A percentile compares a stretch with the other conserved stretches of the same genome.
These are phyloP conservation scores for Rhizodiscina lignyota DNA, from an alignment of 495 filamentous ascomycete species.

Conservation along the genomic window DNA sequence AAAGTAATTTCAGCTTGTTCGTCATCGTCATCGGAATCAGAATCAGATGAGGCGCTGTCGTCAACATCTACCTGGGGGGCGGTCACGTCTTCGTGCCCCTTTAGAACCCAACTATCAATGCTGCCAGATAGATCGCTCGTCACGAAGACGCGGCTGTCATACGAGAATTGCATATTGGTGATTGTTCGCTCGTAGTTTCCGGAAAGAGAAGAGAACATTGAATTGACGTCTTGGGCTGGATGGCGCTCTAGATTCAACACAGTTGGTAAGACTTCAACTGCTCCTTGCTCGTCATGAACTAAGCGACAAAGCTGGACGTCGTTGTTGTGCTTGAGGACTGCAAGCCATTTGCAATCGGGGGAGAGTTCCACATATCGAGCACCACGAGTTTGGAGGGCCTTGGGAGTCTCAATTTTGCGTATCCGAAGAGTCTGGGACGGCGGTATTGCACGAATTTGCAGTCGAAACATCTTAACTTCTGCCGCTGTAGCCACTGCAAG, in stretches of 20 bases:
- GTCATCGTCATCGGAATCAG: slow-evolving; percentile 29
- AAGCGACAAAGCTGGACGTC: slow-evolving; percentile 30
- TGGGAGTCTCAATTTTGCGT: slow-evolving; percentile 45
- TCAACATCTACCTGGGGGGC: slow-evolving; percentile 12
- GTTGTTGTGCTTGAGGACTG: slow-evolving; percentile 32
- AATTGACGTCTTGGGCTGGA: slow-evolving; percentile 29
- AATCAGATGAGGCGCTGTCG: slow-evolving; percentile 22
- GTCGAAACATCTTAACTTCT: slow-evolving; percentile 63
- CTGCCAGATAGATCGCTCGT: slow-evolving; percentile 69
- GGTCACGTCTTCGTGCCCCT: slow-evolving; percentile 31
- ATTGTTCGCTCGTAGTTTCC: slow-evolving; percentile 68
- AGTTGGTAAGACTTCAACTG: no score
- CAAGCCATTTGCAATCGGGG: slow-evolving; percentile 38
- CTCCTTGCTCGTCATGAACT: no score
- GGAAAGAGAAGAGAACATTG: slow-evolving; percentile 40
- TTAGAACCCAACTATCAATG: slow-evolving; percentile 71
- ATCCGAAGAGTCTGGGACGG: slow-evolving; percentile 33
- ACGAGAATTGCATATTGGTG: slow-evolving; percentile 58
- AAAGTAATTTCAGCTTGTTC: slow-evolving; percentile 10
- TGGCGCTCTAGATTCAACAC: slow-evolving; percentile 21
- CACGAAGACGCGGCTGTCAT: slow-evolving; percentile 62
- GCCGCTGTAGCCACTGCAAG: slow-evolving; percentile 62
- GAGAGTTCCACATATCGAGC: slow-evolving; percentile 45
- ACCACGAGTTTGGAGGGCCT: slow-evolving; percentile 28
- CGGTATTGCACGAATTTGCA: slow-evolving; percentile 27